These are phyloP conservation scores for Teunomyces cretensis DNA, from an alignment of 805 yeast species.

Conservation along the genomic window DNA sequence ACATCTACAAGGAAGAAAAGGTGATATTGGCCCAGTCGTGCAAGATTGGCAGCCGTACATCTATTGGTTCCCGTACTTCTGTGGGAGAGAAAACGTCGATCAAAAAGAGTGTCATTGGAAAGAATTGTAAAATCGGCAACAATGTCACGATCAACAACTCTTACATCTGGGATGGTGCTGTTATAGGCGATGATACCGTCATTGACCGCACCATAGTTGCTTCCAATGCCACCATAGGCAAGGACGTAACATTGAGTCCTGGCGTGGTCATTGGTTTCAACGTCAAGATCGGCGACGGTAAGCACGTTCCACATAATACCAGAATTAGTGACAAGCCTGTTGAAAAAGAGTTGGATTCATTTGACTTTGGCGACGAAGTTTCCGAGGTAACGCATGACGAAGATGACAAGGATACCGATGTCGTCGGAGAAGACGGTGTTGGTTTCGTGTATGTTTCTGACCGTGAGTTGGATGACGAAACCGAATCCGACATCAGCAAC, in stretches of 20 bases:
- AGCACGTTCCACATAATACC: conserved; percentile 48
- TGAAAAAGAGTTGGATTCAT: conserved; percentile 27
- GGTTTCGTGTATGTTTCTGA: conserved; percentile 53
- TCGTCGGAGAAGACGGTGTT: conserved; percentile 51
- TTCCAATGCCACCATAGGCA: conserved; percentile 53
- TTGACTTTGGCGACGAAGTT: conserved; percentile 28
- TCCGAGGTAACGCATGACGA: conserved; percentile 19
- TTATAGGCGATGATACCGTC: conserved; percentile 61
- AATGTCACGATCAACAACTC: conserved; percentile 71
- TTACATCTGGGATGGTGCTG: conserved; percentile 83
- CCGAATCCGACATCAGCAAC: conserved; percentile 38
- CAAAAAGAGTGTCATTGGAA: conserved; percentile 76
- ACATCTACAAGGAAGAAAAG: conserved; percentile 83
- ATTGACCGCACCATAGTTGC: conserved; percentile 73
- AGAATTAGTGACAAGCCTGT: conserved; percentile 54
- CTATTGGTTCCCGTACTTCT: conserved; percentile 73
- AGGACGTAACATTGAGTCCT: conserved; percentile 52
- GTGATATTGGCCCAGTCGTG: conserved; percentile 95
- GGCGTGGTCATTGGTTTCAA: conserved; percentile 79
- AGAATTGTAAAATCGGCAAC: conserved; percentile 80
- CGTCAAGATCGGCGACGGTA: conserved; percentile 61
- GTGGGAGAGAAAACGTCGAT: conserved; percentile 76
- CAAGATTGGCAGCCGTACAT: conserved; percentile 73
- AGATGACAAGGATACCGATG: conserved; percentile 15
- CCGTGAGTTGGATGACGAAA: conserved; percentile 32